Conservation (phyloP, 176 grass and related monocot genomes). For the Oryza glumipatula region DNA sequence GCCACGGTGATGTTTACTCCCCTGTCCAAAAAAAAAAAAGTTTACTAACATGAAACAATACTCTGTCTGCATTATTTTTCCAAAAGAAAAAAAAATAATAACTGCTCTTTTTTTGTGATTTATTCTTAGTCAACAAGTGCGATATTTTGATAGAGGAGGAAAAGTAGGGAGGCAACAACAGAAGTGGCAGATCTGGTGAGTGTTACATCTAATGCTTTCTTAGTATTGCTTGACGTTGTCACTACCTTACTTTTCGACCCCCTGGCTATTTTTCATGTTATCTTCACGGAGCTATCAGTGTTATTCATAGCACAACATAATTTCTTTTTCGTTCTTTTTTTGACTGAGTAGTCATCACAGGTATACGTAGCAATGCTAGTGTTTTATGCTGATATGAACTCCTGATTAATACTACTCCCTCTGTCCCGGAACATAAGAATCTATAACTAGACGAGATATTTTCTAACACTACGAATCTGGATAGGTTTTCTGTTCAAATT, state of each 20-base stretch:
- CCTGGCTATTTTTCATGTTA: slow-evolving; percentile 17
- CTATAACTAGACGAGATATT: fast-evolving
- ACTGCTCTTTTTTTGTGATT: not conserved
- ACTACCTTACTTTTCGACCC: slow-evolving; percentile 12
- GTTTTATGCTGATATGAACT: not conserved
- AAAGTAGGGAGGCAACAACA: slow-evolving; percentile 23
- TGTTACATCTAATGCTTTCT: slow-evolving; percentile 29
- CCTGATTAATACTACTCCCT: not conserved
- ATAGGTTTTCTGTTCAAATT: too few relatives aligned
- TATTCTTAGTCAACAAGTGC: not conserved
- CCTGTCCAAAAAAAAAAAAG: too few relatives aligned
- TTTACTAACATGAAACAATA: not conserved
- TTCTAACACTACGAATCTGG: too few relatives aligned
- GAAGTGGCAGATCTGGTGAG: slow-evolving; percentile 28
- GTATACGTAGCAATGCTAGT: not conserved
- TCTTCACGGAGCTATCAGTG: slow-evolving; percentile 16
- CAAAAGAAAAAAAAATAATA: not conserved
- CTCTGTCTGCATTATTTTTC: not conserved
- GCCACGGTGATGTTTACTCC: not conserved
- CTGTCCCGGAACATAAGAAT: too few relatives aligned
- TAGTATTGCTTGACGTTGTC: slow-evolving; percentile 34
- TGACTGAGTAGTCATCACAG: not conserved
- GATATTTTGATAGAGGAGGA: not conserved
- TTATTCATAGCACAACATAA: not conserved
- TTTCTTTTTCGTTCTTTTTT: not conserved